A percentile compares a stretch with the other conserved stretches of the same genome.
Evolutionary conservation across 2,329 filamentous ascomycete genomes (phyloP).

Genomic region (Sarocladium strictum): DNA sequence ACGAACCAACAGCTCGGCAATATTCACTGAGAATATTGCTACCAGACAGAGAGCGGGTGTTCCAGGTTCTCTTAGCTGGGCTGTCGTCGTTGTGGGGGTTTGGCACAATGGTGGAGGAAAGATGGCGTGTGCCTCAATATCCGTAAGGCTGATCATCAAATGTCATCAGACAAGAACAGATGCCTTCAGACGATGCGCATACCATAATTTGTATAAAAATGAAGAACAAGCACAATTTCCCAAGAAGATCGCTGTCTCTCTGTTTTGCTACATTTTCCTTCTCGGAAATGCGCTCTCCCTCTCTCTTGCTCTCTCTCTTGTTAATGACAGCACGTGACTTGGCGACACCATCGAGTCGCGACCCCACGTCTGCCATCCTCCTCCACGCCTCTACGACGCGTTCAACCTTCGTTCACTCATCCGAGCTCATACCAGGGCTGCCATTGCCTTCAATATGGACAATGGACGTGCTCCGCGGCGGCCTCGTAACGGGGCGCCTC

Average conservation of each 20-base stretch:
- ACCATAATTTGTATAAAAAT: no score
- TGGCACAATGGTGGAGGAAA: constrained; percentile 1
- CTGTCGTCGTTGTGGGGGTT: not conserved
- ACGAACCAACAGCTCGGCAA: not conserved
- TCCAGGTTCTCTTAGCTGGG: not conserved
- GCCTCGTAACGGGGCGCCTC: constrained; percentile 1
- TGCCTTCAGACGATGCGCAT: no score
- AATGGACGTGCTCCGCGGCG: not conserved
- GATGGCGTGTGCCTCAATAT: not conserved
- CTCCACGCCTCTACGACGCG: not conserved
- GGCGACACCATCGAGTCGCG: not conserved
- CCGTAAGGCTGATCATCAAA: not conserved
- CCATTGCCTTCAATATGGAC: not conserved
- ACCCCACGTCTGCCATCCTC: not conserved
- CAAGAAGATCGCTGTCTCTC: no score
- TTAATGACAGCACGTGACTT: constrained; percentile 3
- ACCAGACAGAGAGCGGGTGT: not conserved
- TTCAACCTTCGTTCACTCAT: not conserved
- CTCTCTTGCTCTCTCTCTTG: no score
- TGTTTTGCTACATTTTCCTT: no score
- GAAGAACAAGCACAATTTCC: no score
- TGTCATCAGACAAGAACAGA: no score
- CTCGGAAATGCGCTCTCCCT: no score
- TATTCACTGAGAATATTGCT: not conserved
- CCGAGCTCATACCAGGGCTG: not conserved